Conservation (phyloP, 148 eudicot species). For the Persicaria maculosa region DNA sequence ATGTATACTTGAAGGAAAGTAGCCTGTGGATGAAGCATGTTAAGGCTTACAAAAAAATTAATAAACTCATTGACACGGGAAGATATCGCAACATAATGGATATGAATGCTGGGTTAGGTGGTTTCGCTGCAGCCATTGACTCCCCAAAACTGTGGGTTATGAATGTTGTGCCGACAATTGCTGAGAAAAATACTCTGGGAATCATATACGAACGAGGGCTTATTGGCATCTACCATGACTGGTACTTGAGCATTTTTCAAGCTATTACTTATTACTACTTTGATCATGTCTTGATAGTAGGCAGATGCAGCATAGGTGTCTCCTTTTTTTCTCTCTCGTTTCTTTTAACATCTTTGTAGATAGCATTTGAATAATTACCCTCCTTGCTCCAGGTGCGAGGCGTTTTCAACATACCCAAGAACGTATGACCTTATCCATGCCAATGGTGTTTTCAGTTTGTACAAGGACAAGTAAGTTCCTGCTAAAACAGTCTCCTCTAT, state of each 20-base stretch:
- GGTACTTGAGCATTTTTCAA: slow-evolving; percentile 27
- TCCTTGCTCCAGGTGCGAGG: slow-evolving; percentile 53
- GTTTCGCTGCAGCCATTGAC: slow-evolving; percentile 69
- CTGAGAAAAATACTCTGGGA: slow-evolving; percentile 64
- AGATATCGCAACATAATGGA: slow-evolving; percentile 78
- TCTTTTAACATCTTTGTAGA: no score
- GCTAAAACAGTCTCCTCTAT: no score
- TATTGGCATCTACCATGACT: slow-evolving; percentile 82
- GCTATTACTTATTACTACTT: no score
- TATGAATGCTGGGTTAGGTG: slow-evolving; percentile 92
- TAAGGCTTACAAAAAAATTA: no score
- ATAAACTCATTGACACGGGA: slow-evolving; percentile 24
- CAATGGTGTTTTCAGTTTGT: slow-evolving; percentile 58
- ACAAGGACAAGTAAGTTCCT: slow-evolving; percentile 45
- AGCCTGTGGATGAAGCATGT: no score
- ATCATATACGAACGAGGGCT: slow-evolving; percentile 71
- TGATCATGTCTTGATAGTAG: no score
- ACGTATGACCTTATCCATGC: slow-evolving; percentile 85
- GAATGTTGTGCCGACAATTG: slow-evolving; percentile 75
- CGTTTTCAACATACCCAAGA: slow-evolving; percentile 94
- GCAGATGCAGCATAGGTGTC: no score
- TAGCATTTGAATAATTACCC: background rate
- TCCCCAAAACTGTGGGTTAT: slow-evolving; percentile 54
- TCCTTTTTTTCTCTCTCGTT: no score
- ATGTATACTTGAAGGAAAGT: no score